Evolutionary conservation across 2,329 filamentous ascomycete genomes (phyloP), one percentile per base, ranked within the genome.

Genomic region (Botrytis tulipae): DNA sequence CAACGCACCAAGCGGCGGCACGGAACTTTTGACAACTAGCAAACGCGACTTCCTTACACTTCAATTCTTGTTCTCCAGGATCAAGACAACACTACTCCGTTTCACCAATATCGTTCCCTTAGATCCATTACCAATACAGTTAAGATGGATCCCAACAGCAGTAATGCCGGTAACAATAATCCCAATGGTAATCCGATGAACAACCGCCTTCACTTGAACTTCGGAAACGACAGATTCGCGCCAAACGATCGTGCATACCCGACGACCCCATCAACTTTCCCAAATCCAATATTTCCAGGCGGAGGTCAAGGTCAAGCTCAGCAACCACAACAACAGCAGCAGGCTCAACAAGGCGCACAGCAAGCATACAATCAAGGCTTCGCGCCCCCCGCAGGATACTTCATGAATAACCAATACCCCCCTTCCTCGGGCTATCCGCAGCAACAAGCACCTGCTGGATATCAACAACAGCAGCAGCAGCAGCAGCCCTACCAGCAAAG

Each of bases 181-280:
- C 42, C 54, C 54, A 73, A 73, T 73, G 71, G 42, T 32, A 78
- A 77, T 70, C 75, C 71, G 46, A 75, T 77, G 72, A 75, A 74
- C 70, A 80, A 79, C 70, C 75, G 76, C 25, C 77, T 81, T 73
- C 77, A 78, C 61, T 71, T 80, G 66, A 79, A 81, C 73, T 76
- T 79, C 48, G 79, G 84, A 48, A 84, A 84, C 80, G 88, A 89
- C 77, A 88, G 80, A 87, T 93, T 80, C 92, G 92, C 83, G 89
- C 69, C 70, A 29, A 72, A 68, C 87, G 91, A 92, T 82, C 87
- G 91, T 81, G 86, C 90, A 77, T 94, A 93, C 86, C 93, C 92
- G 78, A 94, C 95, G 71, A 98, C 95, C 16, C 95, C 95, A 70
- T 98, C 95, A 77, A 97, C 95, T 74, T 98, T 98, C 81, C 95